Base-by-base conservation (phyloP, 2,329 filamentous ascomycete genomes). In the Trichoderma atroviride region DNA sequence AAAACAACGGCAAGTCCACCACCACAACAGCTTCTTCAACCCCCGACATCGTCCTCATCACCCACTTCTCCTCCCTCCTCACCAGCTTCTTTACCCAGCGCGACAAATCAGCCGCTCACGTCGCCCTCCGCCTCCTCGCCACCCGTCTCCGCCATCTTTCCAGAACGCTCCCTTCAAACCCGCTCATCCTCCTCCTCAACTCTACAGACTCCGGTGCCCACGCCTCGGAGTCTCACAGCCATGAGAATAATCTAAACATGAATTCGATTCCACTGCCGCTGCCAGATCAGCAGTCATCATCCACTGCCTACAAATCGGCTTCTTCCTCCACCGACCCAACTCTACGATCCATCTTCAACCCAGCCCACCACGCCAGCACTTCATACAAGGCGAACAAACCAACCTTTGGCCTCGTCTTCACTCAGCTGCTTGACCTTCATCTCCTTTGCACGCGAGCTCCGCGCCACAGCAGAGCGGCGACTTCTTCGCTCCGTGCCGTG, bases 181-280 rank as follows among this genome's bases (percentile, higher is more conserved):
- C 86, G 1, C 80, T 89, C 6, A 78, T 88, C 35, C 76, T 89
- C 69, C 77, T 89, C 2, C 81, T 88, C 68, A 89, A 89, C 78
- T 82, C 83, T 0, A 86, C 84, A 16, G 65, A 70, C 35, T 22
- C 71, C 27, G 50, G 70, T 69, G 10, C 70, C 59, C 37, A 50
- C 43, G 52, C 70, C 31, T 50, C 68, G 5, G 35, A 35, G 52
- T 24, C 35, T 63, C 63, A 57, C 69, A 43, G 68, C 57, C 31
- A 57, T 62, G 11, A 63, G 50, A 64, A 33, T 35, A 63, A 35
- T 19, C 16, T 3, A 43, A n/a, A 43, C 16, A 3, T n/a, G 6
- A 43, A n/a, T 19, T n/a, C 6, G 19, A 43, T 6, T 19, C 13
- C 33, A 13, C 33, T 31, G 2, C 69, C 14, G 22, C 37, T 19